Conservation (phyloP, 2,329 filamentous ascomycete genomes). For the Fusarium domesticum region DNA sequence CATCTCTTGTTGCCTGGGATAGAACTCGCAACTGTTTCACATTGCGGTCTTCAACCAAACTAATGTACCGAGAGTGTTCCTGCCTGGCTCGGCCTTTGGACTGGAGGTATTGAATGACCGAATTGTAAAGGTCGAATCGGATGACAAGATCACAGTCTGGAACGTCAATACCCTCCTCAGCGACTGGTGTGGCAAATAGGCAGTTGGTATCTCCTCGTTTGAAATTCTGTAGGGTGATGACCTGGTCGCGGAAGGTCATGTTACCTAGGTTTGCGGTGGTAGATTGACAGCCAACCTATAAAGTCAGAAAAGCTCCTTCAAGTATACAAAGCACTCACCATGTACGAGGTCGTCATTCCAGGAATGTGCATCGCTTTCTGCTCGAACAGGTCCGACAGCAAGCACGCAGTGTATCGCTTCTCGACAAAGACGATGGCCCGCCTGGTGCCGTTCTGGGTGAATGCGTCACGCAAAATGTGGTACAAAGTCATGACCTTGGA, state of each 20-base stretch:
- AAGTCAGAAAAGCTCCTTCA: slow-evolving; percentile 1
- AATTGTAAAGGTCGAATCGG: slow-evolving; percentile 82
- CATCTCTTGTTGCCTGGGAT: slow-evolving; percentile 57
- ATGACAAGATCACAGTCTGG: slow-evolving; percentile 66
- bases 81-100: slow-evolving; percentile 85
- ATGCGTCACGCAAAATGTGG: slow-evolving; percentile 60
- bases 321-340: slow-evolving; percentile 47
- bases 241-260: slow-evolving; percentile 70
- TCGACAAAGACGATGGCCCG: slow-evolving; percentile 85
- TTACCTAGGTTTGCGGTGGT: slow-evolving; percentile 51
- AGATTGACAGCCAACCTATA: slow-evolving; percentile 31
- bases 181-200: slow-evolving; percentile 64
- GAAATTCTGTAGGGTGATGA: slow-evolving; percentile 67
- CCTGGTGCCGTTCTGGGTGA: slow-evolving; percentile 51
- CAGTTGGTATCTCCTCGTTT: slow-evolving; percentile 58
- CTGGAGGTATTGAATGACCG: slow-evolving; percentile 93
- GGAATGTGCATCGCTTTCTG: slow-evolving; percentile 52
- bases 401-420: slow-evolving; percentile 69
- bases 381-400: slow-evolving; percentile 67
- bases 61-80: slow-evolving; percentile 72
- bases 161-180: slow-evolving; percentile 66
- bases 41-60: slow-evolving; percentile 77
- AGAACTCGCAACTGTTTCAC: slow-evolving; percentile 54
- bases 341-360: slow-evolving; percentile 57
- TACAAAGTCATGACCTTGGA: slow-evolving; percentile 68